phyloP scores from a whole-genome alignment of 139 green algal species.

The Tetradesmus obliquus region DNA sequence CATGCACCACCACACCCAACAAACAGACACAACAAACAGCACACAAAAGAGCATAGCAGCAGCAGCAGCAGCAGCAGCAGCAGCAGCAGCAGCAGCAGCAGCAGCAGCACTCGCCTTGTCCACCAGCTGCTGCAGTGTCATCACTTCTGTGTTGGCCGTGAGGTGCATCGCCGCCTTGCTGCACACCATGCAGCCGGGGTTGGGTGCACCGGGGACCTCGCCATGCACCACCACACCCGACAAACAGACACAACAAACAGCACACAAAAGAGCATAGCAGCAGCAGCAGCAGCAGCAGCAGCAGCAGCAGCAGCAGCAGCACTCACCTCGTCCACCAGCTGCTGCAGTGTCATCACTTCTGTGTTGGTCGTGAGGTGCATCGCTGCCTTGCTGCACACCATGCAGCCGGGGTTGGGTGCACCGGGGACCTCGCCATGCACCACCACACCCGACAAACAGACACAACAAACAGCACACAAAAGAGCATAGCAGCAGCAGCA shows the following conservation, averaged over 20 bases:
- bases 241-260: not conserved
- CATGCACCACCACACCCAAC: not conserved
- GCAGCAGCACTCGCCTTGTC: slow-evolving; percentile 52
- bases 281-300: no score
- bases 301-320: not conserved
- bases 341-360: slow-evolving; percentile 61
- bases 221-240: not conserved
- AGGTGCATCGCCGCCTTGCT: slow-evolving; percentile 72
- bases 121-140: slow-evolving; percentile 74
- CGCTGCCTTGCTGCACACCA: slow-evolving; percentile 82
- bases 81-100: not conserved
- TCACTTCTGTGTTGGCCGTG: slow-evolving; percentile 61
- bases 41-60: not conserved
- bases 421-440: no score
- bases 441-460: not conserved
- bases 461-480: not conserved
- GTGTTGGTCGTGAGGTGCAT: slow-evolving; percentile 72
- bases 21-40: not conserved
- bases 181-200: slow-evolving; percentile 83
- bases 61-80: no score
- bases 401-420: slow-evolving; percentile 72
- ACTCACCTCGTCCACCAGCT: slow-evolving; percentile 70
- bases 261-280: not conserved
- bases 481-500: not conserved
- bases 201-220: slow-evolving; percentile 46